Evolutionary conservation across 1,139 yeast genomes (phyloP).

Genomic region (Starmera stellimalicola): DNA sequence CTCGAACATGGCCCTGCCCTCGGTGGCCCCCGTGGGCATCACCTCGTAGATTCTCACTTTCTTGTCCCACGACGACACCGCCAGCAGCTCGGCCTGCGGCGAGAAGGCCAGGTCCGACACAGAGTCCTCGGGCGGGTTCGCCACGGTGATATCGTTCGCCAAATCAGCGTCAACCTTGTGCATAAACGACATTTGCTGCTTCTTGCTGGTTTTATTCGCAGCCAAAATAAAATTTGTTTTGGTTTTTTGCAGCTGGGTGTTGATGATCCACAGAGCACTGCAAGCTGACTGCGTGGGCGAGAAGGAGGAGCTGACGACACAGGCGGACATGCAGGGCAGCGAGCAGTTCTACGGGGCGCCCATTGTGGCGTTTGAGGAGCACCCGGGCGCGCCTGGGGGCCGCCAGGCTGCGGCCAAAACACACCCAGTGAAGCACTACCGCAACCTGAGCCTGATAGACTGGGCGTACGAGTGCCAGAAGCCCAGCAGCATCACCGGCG

Average conservation of each 20-base stretch:
- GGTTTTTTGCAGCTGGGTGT: slow-evolving; percentile 1
- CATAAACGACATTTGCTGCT: slow-evolving; percentile 34
- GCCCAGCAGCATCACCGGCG: too few relatives aligned
- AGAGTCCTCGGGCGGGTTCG: slow-evolving; percentile 88
- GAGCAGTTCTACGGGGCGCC: slow-evolving; percentile 12
- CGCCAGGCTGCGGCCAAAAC: too few relatives aligned
- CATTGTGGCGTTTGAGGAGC: slow-evolving; percentile 16
- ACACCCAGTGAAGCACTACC: too few relatives aligned
- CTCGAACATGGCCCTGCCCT: slow-evolving; percentile 83
- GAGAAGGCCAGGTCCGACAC: slow-evolving; percentile 82
- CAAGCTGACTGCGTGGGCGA: neutral
- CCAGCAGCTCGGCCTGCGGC: slow-evolving; percentile 76
- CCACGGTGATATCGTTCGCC: slow-evolving; percentile 65
- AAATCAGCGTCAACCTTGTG: slow-evolving; percentile 48
- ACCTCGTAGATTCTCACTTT: slow-evolving; percentile 91
- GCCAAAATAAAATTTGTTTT: neutral
- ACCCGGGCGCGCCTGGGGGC: neutral
- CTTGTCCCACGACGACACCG: slow-evolving; percentile 92
- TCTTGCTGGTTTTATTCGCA: slow-evolving; percentile 3
- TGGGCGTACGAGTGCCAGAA: too few relatives aligned
- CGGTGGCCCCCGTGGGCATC: slow-evolving; percentile 49
- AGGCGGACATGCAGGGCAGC: slow-evolving; percentile 2
- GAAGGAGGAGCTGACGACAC: too few relatives aligned
- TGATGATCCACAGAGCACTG: neutral
- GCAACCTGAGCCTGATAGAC: slow-evolving; percentile 28